Conservation (phyloP, 129 eudicot genomes). For the Saposhnikovia divaricata region DNA sequence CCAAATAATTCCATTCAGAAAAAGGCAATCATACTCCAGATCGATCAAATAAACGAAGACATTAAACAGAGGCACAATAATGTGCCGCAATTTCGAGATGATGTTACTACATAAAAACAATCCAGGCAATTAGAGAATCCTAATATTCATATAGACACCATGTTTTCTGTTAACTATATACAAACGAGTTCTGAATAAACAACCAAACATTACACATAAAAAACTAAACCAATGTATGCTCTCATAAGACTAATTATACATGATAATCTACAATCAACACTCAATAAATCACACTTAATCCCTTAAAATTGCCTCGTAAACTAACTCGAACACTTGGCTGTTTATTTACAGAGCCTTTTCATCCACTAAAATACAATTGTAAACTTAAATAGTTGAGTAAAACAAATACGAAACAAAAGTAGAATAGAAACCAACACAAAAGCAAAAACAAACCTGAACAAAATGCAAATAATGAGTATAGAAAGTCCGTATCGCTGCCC, state of each 20-base stretch:
- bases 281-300: background rate
- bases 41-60: background rate
- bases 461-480: slow-evolving; percentile 51
- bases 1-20: background rate
- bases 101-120: background rate
- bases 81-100: background rate
- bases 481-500: slow-evolving; percentile 38
- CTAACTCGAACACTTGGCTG: background rate
- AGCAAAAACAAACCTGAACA: slow-evolving; percentile 50
- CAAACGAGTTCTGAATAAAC: background rate
- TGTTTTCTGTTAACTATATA: too few species aligned
- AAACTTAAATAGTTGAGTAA: background rate
- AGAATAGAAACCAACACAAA: rapidly evolving
- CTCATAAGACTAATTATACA: background rate
- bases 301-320: background rate
- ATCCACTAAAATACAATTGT: too few species aligned
- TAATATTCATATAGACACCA: too few species aligned
- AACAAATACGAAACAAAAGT: background rate
- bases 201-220: too few species aligned
- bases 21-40: background rate
- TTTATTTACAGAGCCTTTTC: too few species aligned
- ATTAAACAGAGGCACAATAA: background rate
- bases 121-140: background rate
- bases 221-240: background rate
- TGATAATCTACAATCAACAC: background rate